Conservation (phyloP, 2,329 filamentous ascomycete species). For the Talaromyces pinophilus region DNA sequence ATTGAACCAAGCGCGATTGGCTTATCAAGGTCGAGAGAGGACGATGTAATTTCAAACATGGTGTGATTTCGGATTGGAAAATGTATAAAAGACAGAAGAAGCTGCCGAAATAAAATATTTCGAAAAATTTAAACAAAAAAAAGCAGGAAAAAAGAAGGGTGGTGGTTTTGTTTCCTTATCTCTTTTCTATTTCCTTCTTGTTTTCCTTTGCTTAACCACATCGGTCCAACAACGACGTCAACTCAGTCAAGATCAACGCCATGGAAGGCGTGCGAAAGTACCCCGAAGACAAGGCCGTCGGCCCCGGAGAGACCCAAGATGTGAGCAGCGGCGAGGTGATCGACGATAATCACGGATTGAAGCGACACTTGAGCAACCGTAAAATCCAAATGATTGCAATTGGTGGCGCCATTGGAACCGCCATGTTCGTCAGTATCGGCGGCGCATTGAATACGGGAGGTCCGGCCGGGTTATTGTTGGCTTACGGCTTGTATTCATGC, state of each 20-base stretch:
- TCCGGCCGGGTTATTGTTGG: conserved; percentile 41
- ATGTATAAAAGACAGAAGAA: background rate
- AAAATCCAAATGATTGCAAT: conserved; percentile 36
- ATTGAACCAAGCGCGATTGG: conserved; percentile 12
- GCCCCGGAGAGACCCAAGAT: conserved; percentile 7
- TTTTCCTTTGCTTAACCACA: background rate
- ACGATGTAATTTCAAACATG: conserved; percentile 1
- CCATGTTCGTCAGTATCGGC: conserved; percentile 44
- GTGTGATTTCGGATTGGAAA: background rate
- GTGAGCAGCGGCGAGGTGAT: conserved; percentile 21
- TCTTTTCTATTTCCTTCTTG: background rate
- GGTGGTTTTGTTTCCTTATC: background rate
- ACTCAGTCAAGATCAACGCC: background rate
- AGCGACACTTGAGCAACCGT: conserved; percentile 24
- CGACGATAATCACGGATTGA: conserved; percentile 22
- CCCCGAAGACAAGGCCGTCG: conserved; percentile 7
- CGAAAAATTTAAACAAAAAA: background rate
- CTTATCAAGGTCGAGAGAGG: background rate
- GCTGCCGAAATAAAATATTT: background rate
- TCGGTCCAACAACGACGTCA: background rate
- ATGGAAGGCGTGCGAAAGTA: conserved; percentile 15
- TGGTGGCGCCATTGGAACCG: conserved; percentile 44
- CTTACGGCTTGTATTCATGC: conserved; percentile 33
- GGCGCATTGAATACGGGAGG: conserved; percentile 41
- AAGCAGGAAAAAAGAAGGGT: background rate